Conservation (phyloP, 345 rosid species). For the Microcos paniculata region DNA sequence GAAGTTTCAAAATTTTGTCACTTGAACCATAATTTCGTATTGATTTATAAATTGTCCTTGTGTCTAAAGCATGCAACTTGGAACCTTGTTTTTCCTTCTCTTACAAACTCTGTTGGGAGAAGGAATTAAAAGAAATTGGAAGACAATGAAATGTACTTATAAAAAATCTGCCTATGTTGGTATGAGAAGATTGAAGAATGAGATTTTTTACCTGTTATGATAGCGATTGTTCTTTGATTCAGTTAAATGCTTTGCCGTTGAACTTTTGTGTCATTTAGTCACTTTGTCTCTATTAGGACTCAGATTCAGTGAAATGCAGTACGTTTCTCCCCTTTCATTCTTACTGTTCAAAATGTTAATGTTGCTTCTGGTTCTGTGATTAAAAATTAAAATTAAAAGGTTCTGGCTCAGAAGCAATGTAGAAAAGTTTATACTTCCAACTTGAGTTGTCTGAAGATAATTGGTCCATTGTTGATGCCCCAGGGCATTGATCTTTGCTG, state of each 20-base stretch:
- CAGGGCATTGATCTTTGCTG: neutral
- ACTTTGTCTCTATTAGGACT: neutral
- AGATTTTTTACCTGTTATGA: neutral
- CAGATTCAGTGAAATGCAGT: neutral
- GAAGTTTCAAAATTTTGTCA: conserved; percentile 26
- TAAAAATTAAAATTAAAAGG: neutral
- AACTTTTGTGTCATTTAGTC: neutral
- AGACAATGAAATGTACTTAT: neutral
- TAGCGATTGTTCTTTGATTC: neutral
- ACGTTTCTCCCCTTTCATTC: neutral
- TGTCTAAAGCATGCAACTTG: conserved; percentile 14
- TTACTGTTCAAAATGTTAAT: neutral
- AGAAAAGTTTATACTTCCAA: neutral
- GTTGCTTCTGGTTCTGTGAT: neutral
- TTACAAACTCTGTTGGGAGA: neutral
- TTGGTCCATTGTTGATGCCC: neutral
- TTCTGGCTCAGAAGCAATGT: neutral
- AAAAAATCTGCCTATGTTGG: neutral
- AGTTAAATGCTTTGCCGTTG: neutral
- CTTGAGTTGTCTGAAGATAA: neutral
- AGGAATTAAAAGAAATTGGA: neutral
- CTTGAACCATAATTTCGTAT: conserved; percentile 32
- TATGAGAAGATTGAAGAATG: neutral
- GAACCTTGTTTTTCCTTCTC: neutral
- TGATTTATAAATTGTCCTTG: conserved; percentile 15